phyloP scores from a whole-genome alignment of 345 rosid species.

The Aegle marmelos region DNA sequence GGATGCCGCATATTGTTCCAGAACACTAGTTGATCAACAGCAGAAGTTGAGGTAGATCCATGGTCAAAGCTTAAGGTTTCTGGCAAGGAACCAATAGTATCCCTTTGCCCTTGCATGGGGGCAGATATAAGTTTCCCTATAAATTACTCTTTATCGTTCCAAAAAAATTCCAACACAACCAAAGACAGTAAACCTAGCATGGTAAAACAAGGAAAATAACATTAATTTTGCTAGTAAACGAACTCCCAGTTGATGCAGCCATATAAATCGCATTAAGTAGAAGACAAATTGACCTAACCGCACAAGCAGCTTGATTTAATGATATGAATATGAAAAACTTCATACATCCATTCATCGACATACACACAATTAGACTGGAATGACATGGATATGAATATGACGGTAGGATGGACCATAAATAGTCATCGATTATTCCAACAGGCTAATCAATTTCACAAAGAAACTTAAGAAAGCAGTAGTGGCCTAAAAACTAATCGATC shows the following conservation, averaged over 20 bases:
- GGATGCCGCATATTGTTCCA: slow-evolving; percentile 61
- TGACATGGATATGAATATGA: no score
- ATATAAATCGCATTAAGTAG: no score
- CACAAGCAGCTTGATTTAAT: background rate
- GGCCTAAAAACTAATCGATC: background rate
- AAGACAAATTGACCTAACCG: background rate
- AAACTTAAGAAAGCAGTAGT: background rate
- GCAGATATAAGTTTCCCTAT: slow-evolving; percentile 18
- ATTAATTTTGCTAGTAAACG: slow-evolving; percentile 4
- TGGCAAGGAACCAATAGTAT: slow-evolving; percentile 67
- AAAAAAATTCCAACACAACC: slow-evolving; percentile 24
- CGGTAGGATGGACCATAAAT: background rate
- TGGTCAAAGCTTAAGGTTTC: slow-evolving; percentile 71
- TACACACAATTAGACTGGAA: background rate
- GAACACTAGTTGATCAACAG: slow-evolving; percentile 56
- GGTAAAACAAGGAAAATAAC: background rate
- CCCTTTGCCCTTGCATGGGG: slow-evolving; percentile 89
- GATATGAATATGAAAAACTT: background rate
- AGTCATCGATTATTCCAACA: background rate
- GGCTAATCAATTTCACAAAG: background rate
- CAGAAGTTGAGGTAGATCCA: slow-evolving; percentile 66
- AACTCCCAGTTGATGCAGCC: background rate
- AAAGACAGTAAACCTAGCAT: slow-evolving; percentile 15
- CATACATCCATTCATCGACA: background rate
- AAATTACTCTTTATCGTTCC: slow-evolving; percentile 9